Conservation (phyloP, 1,139 yeast genomes). For the Hemisphaericaspora xylanilytica region DNA sequence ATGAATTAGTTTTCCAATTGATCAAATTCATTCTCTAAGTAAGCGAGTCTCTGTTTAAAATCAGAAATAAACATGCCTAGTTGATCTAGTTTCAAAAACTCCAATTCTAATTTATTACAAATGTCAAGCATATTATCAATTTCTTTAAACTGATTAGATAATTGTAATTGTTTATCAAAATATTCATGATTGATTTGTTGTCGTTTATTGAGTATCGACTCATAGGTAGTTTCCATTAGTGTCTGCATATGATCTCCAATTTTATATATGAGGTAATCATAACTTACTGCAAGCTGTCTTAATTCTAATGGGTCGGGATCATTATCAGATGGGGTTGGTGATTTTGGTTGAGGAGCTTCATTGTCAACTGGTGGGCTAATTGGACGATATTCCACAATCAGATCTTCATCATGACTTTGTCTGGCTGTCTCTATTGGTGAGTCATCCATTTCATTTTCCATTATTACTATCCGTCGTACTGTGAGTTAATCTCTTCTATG, state of each 20-base stretch:
- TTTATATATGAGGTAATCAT: conserved; percentile 61
- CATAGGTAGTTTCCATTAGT: conserved; percentile 36
- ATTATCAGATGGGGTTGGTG: conserved; percentile 3
- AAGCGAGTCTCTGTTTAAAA: conserved; percentile 30
- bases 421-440: neutral
- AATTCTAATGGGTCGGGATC: conserved; percentile 64
- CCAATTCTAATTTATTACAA: conserved; percentile 58
- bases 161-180: conserved; percentile 33
- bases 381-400: neutral
- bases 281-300: conserved; percentile 54
- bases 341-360: neutral
- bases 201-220: conserved; percentile 29
- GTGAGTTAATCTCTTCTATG: no score
- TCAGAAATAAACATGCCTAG: conserved; percentile 48
- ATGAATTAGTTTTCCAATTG: conserved; percentile 7
- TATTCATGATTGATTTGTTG: conserved; percentile 31
- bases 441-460: neutral
- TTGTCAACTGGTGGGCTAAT: neutral
- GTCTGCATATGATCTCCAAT: conserved; percentile 52
- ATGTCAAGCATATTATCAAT: conserved; percentile 42
- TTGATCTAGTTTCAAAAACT: conserved; percentile 68
- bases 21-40: conserved; percentile 25
- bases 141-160: conserved; percentile 42
- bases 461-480: neutral
- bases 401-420: neutral